Evolutionary conservation across 305 asterid species (phyloP), one percentile per base, ranked within the genome.

Genomic region (Fraxinus latifolia): DNA sequence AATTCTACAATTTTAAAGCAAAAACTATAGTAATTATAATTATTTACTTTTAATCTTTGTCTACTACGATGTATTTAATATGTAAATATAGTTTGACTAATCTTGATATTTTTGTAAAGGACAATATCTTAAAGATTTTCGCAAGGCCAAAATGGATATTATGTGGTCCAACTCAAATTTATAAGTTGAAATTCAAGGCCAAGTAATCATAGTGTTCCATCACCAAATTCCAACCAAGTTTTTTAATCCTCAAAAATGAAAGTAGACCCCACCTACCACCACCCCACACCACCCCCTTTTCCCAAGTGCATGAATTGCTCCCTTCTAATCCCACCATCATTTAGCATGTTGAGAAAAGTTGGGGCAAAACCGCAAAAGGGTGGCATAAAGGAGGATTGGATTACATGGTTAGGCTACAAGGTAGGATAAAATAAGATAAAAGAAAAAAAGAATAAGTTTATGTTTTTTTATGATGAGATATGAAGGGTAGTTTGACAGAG

Each of bases 331-430:
- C 88, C 83, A 79, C 85, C 84, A 83, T 85, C 88, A 89, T 76
- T 68, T 68, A 76, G 81, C 77, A 88, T 90, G 97, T 82, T 83
- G 76, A 87, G 29, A 81, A 92, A 93, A 89, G 95, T 84, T 73
- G 86, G 74, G 92, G 89, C 94, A 92, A n/a, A n/a, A n/a, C n/a
- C n/a, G n/a, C n/a, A n/a, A 82, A 89, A 85, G 88, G 83, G 90
- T 81, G 91, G 90, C 90, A 77, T 67, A 83, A 86, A 87, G 87
- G 71, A 80, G 34, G 75, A 73, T 25, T 82, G 82, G 77, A 68
- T 27, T 31, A 39, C 79, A 68, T 70, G 27, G 12, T 19, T 75
- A 32, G 79, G 77, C 76, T 79, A 31, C 80, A 67, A 58, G 39
- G 23, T 4, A 74, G 73, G 65, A 60, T 62, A 58, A 83, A 79